phyloP scores from a whole-genome alignment of 352 stramenopile species.

The Globisporangium rhizosaccharum region DNA sequence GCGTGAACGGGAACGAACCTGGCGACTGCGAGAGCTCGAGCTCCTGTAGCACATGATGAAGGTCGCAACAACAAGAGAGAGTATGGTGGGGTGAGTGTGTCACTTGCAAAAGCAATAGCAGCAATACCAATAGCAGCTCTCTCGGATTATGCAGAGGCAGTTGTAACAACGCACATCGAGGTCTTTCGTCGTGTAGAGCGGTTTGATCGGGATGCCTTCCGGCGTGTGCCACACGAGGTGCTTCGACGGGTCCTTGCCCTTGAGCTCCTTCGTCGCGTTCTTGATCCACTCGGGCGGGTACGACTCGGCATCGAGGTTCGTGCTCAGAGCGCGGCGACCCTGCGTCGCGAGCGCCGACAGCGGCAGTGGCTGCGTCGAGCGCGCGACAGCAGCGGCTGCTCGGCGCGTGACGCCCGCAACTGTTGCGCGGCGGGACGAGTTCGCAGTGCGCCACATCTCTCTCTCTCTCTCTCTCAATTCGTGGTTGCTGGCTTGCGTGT shows the following conservation, averaged over 20 bases:
- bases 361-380: not conserved
- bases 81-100: not conserved
- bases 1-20: conserved; percentile 89
- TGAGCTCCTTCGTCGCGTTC: conserved; percentile 78
- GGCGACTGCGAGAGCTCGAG: conserved; percentile 63
- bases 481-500: not conserved
- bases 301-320: conserved; percentile 23
- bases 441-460: conserved; percentile 4
- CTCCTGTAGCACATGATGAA: conserved; percentile 14
- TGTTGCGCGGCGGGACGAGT: conserved; percentile 5
- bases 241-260: conserved; percentile 65
- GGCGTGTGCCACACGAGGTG: conserved; percentile 80
- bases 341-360: not conserved
- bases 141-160: not conserved
- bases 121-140: too few species aligned
- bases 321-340: conserved; percentile 20
- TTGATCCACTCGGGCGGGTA: conserved; percentile 50
- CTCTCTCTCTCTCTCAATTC: not conserved
- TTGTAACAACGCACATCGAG: conserved; percentile 28
- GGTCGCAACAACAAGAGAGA: not conserved
- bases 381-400: not conserved
- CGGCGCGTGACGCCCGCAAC: conserved; percentile 1
- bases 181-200: conserved; percentile 90
- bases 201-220: conserved; percentile 94
- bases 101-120: too few species aligned